phyloP scores from a whole-genome alignment of 176 grass and related monocot species.

The Triticum dicoccoides region DNA sequence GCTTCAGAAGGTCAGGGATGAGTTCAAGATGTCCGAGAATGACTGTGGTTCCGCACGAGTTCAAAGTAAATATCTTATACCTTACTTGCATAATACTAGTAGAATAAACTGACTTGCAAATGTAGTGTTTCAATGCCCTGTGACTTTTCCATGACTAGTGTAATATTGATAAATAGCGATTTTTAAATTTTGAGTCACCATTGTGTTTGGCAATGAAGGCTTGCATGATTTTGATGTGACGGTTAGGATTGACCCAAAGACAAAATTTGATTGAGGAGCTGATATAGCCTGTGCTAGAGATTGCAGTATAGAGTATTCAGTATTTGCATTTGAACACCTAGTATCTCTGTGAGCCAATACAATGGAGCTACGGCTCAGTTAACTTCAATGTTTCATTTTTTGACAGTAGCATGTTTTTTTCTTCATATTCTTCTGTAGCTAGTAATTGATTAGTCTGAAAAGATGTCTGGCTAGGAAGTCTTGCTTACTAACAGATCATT shows the following conservation, averaged over 20 bases:
- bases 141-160: neutral
- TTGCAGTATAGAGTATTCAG: neutral
- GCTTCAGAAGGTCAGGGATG: constrained; percentile 77
- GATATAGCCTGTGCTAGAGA: neutral
- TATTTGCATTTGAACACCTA: neutral
- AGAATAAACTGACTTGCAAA: neutral
- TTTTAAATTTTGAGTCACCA: neutral
- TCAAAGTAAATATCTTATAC: constrained; percentile 56
- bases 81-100: neutral
- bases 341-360: neutral
- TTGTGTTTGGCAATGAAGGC: neutral
- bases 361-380: neutral
- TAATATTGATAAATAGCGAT: neutral
- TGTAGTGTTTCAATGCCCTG: neutral
- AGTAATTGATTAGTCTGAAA: neutral
- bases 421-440: neutral
- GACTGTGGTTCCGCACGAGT: constrained; percentile 91
- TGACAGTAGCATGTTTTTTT: neutral
- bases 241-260: neutral
- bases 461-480: neutral
- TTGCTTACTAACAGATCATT: neutral
- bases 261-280: neutral
- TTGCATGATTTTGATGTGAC: neutral
- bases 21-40: constrained; percentile 95
- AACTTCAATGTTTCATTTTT: neutral